Percentiles rank a stretch among this genome's conserved stretches.
phyloP scores from a whole-genome alignment of 306 rosid species.

The Rubus parviflorus region DNA sequence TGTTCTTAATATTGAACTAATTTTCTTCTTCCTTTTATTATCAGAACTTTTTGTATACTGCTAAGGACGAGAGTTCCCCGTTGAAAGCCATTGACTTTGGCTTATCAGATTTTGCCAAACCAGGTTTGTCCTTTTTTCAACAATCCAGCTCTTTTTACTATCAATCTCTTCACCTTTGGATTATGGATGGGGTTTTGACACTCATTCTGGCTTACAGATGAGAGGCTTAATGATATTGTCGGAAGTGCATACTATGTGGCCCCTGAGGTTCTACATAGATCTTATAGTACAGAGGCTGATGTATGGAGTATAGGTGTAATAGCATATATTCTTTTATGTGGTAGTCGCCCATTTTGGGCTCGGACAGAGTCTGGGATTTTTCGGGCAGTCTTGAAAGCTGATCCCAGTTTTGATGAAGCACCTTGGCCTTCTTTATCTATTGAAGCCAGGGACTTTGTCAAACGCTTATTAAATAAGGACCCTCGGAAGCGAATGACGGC shows the following conservation, averaged over 20 bases:
- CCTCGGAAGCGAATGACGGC: slow-evolving; percentile 95
- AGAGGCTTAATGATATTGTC: slow-evolving; percentile 95
- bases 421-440: slow-evolving; percentile 91
- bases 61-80: slow-evolving; percentile 81
- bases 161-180: slow-evolving; percentile 13
- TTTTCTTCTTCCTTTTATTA: slow-evolving; percentile 11
- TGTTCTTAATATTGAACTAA: not conserved
- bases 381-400: slow-evolving; percentile 91
- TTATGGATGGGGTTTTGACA: slow-evolving; percentile 28
- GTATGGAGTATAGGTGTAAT: slow-evolving; percentile 98
- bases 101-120: slow-evolving; percentile 89
- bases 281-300: slow-evolving; percentile 94
- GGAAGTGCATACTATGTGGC: slow-evolving; percentile 99
- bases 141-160: slow-evolving; percentile 20
- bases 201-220: slow-evolving; percentile 55
- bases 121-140: slow-evolving; percentile 56
- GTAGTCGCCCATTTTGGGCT: slow-evolving; percentile 99
- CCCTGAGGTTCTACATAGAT: slow-evolving; percentile 97
- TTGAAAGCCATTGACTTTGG: slow-evolving; percentile 98
- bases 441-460: slow-evolving; percentile 95
- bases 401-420: slow-evolving; percentile 88
- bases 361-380: slow-evolving; percentile 96
- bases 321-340: slow-evolving; percentile 95
- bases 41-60: slow-evolving; percentile 85
- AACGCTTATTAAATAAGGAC: slow-evolving; percentile 84